Conservation (phyloP, 441 rosid species). For the Euphorbia schlechtendalii region DNA sequence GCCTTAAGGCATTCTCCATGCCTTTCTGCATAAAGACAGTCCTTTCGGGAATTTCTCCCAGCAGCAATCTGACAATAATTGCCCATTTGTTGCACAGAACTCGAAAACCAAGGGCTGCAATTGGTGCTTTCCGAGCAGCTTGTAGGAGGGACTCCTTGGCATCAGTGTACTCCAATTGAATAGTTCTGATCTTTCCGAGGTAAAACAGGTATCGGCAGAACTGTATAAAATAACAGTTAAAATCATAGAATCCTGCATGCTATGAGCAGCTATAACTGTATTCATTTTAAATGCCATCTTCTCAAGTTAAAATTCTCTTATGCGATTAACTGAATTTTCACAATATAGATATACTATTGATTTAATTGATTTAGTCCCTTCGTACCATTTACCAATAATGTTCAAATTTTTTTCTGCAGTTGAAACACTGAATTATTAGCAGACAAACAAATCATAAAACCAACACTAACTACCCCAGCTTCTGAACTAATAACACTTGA, state of each 20-base stretch:
- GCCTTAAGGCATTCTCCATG: constrained; percentile 73
- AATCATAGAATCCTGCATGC: constrained; percentile 6
- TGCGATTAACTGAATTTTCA: neutral
- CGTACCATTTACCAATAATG: too few relatives aligned
- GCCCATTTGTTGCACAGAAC: constrained; percentile 80
- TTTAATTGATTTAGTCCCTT: neutral
- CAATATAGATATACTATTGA: neutral
- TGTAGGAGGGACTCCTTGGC: constrained; percentile 74
- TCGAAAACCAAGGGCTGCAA: constrained; percentile 69
- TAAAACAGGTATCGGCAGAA: constrained; percentile 68
- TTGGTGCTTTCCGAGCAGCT: constrained; percentile 71
- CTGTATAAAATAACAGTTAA: constrained; percentile 32
- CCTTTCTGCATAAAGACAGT: constrained; percentile 70
- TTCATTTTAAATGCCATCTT: constrained; percentile 3
- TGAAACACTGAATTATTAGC: too few relatives aligned
- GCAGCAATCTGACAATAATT: constrained; percentile 50
- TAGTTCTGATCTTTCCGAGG: constrained; percentile 69
- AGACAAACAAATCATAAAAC: too few relatives aligned
- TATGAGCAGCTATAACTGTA: constrained; percentile 1
- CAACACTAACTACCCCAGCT: too few relatives aligned
- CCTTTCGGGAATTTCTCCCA: constrained; percentile 74
- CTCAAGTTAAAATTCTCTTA: neutral
- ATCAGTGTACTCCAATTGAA: constrained; percentile 74
- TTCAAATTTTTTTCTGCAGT: too few relatives aligned
- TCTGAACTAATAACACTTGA: too few relatives aligned